phyloP scores from a whole-genome alignment of 768 basidiomycete species.

The Ramaria sp. region DNA sequence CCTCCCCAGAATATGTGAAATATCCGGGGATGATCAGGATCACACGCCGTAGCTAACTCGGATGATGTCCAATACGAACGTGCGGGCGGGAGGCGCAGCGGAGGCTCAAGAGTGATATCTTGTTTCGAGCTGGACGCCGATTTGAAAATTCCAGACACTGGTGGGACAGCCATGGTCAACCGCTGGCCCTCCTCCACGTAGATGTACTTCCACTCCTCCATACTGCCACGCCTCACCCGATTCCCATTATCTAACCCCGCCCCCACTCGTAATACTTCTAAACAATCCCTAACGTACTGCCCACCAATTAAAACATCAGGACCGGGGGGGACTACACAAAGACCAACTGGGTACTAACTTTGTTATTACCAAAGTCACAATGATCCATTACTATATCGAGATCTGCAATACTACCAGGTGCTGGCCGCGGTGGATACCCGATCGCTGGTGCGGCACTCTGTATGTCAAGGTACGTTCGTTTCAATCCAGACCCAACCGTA shows the following conservation, averaged over 20 bases:
- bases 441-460: constrained; percentile 45
- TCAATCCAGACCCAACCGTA: constrained; percentile 65
- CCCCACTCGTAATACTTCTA: constrained; percentile 86
- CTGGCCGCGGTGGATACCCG: constrained; percentile 84
- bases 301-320: constrained; percentile 10
- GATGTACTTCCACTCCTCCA: constrained; percentile 82
- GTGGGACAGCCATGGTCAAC: constrained; percentile 18
- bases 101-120: constrained; percentile 45
- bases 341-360: constrained; percentile 31
- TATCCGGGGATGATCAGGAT: constrained; percentile 72
- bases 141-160: constrained; percentile 17
- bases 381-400: constrained; percentile 86
- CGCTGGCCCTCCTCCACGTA: constrained; percentile 53
- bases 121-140: constrained; percentile 40
- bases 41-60: constrained; percentile 54
- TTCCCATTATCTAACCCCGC: constrained; percentile 79
- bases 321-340: not conserved
- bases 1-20: constrained; percentile 99
- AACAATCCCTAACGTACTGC: constrained; percentile 91
- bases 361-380: constrained; percentile 79
- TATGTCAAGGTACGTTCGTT: constrained; percentile 68
- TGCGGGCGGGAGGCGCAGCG: constrained; percentile 36
- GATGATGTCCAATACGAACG: constrained; percentile 46
- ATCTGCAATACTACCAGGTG: constrained; percentile 77
- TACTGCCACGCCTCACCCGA: constrained; percentile 58